Evolutionary conservation across 1,139 yeast genomes (phyloP).

Genomic region (Ogataea hybrid): DNA sequence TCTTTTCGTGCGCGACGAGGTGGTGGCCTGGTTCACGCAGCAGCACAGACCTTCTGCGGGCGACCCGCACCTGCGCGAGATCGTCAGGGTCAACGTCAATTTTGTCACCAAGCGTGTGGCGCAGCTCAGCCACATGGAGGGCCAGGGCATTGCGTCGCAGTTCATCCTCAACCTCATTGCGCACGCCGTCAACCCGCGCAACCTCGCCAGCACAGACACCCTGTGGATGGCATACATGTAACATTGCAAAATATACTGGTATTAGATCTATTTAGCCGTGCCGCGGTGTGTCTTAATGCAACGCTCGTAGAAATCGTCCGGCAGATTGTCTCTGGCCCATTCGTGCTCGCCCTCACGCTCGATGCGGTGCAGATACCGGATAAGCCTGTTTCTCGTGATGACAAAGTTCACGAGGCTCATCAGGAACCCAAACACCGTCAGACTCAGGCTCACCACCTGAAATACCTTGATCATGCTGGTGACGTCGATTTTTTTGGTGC

Average conservation of each 20-base stretch:
- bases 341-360: constrained; percentile 19
- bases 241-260: neutral
- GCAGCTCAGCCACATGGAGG: constrained; percentile 74
- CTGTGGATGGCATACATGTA: constrained; percentile 94
- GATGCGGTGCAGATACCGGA: constrained; percentile 24
- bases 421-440: constrained; percentile 18
- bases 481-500: constrained; percentile 19
- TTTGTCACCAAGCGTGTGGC: constrained; percentile 67
- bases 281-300: constrained; percentile 16
- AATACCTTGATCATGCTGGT: constrained; percentile 21
- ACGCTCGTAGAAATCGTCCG: constrained; percentile 20
- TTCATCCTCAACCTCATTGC: constrained; percentile 88
- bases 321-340: constrained; percentile 7
- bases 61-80: constrained; percentile 81
- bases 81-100: constrained; percentile 87
- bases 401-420: constrained; percentile 23
- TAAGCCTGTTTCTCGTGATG: constrained; percentile 24
- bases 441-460: constrained; percentile 15
- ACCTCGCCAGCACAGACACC: constrained; percentile 88
- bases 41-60: constrained; percentile 71
- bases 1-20: constrained; percentile 91
- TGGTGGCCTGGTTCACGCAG: constrained; percentile 89
- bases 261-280: neutral
- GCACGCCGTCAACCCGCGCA: constrained; percentile 94
- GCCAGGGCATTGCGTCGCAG: constrained; percentile 76